phyloP scores from a whole-genome alignment of 768 basidiomycete genomes.

The Mycena kentingensis region DNA sequence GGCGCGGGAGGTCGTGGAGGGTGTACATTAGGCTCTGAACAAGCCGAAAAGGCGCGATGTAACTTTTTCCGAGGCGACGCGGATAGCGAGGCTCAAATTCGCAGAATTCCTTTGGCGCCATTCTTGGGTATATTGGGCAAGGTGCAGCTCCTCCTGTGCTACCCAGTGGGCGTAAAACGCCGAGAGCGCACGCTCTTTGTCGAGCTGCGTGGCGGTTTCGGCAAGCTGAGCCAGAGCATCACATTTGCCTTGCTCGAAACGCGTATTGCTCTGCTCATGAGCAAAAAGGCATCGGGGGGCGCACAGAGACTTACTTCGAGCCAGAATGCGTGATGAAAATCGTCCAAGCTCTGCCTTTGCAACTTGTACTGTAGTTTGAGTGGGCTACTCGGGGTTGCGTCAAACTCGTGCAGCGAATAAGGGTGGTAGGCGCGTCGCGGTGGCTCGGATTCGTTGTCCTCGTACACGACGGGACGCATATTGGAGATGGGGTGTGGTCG shows the following conservation, averaged over 20 bases:
- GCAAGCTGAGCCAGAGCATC: slow-evolving; percentile 60
- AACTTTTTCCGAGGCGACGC: slow-evolving; percentile 53
- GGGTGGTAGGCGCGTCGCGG: slow-evolving; percentile 55
- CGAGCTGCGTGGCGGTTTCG: slow-evolving; percentile 45
- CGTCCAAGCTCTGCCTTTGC: slow-evolving; percentile 70
- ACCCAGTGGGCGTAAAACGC: slow-evolving; percentile 78
- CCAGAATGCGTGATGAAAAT: slow-evolving; percentile 81
- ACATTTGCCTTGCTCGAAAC: slow-evolving; percentile 74
- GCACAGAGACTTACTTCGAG: slow-evolving; percentile 58
- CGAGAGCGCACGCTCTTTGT: slow-evolving; percentile 70
- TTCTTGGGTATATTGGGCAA: slow-evolving; percentile 61
- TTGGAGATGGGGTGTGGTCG: slow-evolving; percentile 80
- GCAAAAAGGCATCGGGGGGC: slow-evolving; percentile 2
- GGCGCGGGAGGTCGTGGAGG: slow-evolving; percentile 46
- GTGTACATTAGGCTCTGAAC: slow-evolving; percentile 22
- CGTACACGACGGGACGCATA: slow-evolving; percentile 78
- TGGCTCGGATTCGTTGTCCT: slow-evolving; percentile 46
- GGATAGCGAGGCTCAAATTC: slow-evolving; percentile 58
- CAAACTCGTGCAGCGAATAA: slow-evolving; percentile 79
- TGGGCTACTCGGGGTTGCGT: slow-evolving; percentile 37
- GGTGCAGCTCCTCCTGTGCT: slow-evolving; percentile 60
- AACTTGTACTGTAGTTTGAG: slow-evolving; percentile 71
- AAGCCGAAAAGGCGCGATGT: slow-evolving; percentile 33
- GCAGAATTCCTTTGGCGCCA: slow-evolving; percentile 66
- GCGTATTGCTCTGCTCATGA: slow-evolving; percentile 64